Percentiles rank a stretch among this genome's conserved stretches.
These are phyloP conservation scores for Globisporangium lucens DNA, from an alignment of 352 stramenopile species.

Conservation along the genomic window DNA sequence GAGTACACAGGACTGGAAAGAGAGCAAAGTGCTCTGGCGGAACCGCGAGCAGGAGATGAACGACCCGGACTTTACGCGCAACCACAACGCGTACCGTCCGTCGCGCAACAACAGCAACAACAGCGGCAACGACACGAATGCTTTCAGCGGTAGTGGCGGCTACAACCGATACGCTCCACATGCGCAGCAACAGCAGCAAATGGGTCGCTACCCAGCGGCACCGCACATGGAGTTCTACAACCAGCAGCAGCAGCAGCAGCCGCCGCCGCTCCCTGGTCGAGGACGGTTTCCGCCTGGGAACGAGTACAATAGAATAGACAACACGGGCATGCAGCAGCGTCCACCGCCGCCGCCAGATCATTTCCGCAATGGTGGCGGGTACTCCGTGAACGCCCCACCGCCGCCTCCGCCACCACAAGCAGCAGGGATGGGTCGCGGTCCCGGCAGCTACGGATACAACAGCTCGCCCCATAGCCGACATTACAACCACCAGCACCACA, in stretches of 20 bases:
- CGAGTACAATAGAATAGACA: constrained; percentile 68
- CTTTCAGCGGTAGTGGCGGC: neutral
- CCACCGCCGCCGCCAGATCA: constrained; percentile 39
- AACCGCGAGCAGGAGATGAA: constrained; percentile 94
- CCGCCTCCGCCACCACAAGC: constrained; percentile 23
- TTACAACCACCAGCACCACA: constrained; percentile 6
- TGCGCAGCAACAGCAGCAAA: constrained; percentile 1
- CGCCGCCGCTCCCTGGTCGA: constrained; percentile 32
- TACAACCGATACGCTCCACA: constrained; percentile 27
- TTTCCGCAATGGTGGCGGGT: constrained; percentile 26
- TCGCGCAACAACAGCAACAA: constrained; percentile 16
- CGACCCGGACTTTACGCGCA: constrained; percentile 90
- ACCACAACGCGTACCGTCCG: constrained; percentile 66
- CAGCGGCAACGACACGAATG: neutral
- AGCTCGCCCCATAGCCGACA: constrained; percentile 11
- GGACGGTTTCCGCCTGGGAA: constrained; percentile 19
- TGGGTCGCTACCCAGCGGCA: constrained; percentile 7
- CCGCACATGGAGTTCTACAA: constrained; percentile 20
- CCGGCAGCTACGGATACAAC: constrained; percentile 6
- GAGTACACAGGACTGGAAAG: constrained; percentile 71
- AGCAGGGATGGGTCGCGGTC: constrained; percentile 14
- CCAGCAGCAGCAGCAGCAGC: constrained; percentile 20
- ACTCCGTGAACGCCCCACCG: constrained; percentile 32
- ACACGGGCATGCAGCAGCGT: constrained; percentile 18
- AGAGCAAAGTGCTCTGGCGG: constrained; percentile 91